Evolutionary conservation across 1,284 basidiomycete genomes (phyloP), one percentile per base, ranked within the genome.

Genomic region (Somion occarium): DNA sequence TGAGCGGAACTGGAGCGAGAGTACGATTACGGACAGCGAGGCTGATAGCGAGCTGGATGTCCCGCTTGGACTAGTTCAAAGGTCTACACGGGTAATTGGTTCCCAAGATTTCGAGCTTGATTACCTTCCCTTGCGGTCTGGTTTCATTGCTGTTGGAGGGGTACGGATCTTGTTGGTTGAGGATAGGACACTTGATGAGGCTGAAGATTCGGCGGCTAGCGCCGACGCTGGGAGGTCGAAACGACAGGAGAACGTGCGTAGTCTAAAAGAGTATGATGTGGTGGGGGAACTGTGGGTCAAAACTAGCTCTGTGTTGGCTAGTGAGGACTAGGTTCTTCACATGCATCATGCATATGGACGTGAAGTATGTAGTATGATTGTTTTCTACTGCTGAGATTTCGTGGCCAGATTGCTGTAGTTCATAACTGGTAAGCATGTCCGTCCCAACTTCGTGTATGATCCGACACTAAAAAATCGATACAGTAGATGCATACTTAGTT

Each of bases 271-370:
- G 67, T 82, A 85, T 73, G 83, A 82, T 53, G 71, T 83, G 4
- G 67, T 89, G 39, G 79, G 74, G 11, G 86, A 89, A 64, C 64
- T 85, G 27, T 88, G 84, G 85, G 76, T 87, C 46, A 65, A 63
- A 49, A 61, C 68, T 20, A 34, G 30, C 15, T 64, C 46, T 4
- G n/a, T 23, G 30, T 24, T 13, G 30, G 30, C 30, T 7, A 34
- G 30, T 15, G n/a, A n/a, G n/a, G n/a, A n/a, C n/a, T n/a, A n/a
- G n/a, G n/a, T n/a, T n/a, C n/a, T n/a, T n/a, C n/a, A n/a, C n/a
- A n/a, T n/a, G n/a, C n/a, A n/a, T n/a, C n/a, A n/a, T n/a, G n/a
- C n/a, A n/a, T n/a, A n/a, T n/a, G n/a, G n/a, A n/a, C n/a, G n/a
- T n/a, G n/a, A n/a, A n/a, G 30, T 34, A 34, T 34, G 15, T 7